Conservation (phyloP, 768 basidiomycete species). For the Lentinula guzmanii region DNA sequence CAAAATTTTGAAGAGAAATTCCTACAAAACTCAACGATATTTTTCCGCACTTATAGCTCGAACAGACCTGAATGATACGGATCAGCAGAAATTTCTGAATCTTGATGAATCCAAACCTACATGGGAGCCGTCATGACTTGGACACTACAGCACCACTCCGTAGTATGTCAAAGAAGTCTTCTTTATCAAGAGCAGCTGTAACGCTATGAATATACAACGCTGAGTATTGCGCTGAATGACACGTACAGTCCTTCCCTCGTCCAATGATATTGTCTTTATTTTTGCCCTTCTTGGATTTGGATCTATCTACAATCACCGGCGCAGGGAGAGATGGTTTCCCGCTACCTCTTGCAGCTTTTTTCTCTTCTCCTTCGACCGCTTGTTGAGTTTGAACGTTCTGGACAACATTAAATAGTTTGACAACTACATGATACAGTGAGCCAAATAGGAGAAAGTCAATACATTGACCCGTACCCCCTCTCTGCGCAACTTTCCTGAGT, state of each 20-base stretch:
- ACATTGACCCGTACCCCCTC: conserved; percentile 53
- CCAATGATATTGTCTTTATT: conserved; percentile 50
- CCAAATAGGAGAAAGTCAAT: not conserved
- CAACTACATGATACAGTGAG: conserved; percentile 36
- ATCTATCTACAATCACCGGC: conserved; percentile 46
- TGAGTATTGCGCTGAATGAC: conserved; percentile 10
- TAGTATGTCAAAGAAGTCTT: conserved; percentile 80
- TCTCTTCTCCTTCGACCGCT: conserved; percentile 44
- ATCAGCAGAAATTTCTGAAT: not conserved
- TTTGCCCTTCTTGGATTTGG: conserved; percentile 43
- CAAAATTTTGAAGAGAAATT: no score
- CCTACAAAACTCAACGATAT: no score
- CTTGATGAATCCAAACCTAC: not conserved
- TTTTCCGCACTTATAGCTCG: no score
- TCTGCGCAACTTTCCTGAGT: conserved; percentile 77
- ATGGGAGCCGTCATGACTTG: conserved; percentile 38
- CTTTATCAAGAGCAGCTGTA: conserved; percentile 55
- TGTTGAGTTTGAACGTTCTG: conserved; percentile 71
- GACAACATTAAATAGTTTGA: conserved; percentile 83
- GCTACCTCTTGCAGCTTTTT: conserved; percentile 58
- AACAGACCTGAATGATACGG: no score
- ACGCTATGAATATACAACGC: not conserved
- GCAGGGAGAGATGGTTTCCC: conserved; percentile 72
- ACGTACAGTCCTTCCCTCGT: conserved; percentile 52
- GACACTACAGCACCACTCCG: conserved; percentile 77